Base-by-base conservation (phyloP, 73 alveolate genomes). In the Paramecium tetraurelia region DNA sequence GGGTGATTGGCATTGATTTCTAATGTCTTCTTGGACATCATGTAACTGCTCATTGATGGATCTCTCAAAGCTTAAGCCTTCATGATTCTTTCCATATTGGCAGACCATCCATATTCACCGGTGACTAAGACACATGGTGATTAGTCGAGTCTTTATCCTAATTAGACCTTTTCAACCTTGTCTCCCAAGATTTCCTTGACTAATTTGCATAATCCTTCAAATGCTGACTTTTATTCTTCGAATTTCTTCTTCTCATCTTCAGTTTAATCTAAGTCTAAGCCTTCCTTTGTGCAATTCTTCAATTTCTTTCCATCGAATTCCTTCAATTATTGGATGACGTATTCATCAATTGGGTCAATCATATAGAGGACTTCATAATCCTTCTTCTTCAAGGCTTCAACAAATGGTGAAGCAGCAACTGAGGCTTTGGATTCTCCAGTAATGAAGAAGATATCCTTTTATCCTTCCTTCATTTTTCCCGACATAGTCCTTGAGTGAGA, bases 51-150 rank as follows among this genome's bases (percentile, higher is more conserved):
- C 99, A 98, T 98, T 87, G 99, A 96, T 93, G 96, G 93, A 95
- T 98, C 99, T 92, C 99, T 97, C 89, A 98, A 98, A 57, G 99
- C 99, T 95, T 98, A 99, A 69, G 99, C 99, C 86, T 94, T 94
- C 99, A 98, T 98, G 97, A 98, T 98, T 93, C 99, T 97, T 95
- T 98, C 99, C 99, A 98, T 98, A 97, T 98, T 98, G 63, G 99
- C 99, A 33, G 99, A 95, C 99, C 99, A 98, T 63, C 99, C 99
- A 94, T 97, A 95, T 94, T 98, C 99, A 29, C 99, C 97, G 68
- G 99, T 98, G 90, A 98, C 99, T 85, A 98, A 96, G 80, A 98
- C 99, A 94, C 99, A 98, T 46, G 99, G 99, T 44, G 99, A 97
- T 94, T 97, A 99, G 69, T 97, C 98, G 80, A 98, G 96, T 94